Conservation (phyloP, 1,284 basidiomycete genomes). For the Boletus sp. region DNA sequence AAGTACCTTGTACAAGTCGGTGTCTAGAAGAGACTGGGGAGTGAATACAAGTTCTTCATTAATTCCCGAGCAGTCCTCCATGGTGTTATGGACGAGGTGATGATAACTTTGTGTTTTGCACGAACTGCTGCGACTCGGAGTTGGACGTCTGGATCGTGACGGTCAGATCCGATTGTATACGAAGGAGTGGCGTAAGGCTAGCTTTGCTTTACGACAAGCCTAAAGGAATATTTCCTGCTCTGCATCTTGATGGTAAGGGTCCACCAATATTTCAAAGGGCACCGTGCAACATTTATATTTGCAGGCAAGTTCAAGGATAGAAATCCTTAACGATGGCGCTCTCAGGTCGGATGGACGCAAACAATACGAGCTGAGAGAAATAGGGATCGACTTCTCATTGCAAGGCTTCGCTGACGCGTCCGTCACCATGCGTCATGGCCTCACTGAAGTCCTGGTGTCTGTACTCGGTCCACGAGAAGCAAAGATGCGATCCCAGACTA, state of each 20-base stretch:
- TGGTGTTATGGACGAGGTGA: not conserved
- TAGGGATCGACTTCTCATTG: slow-evolving; percentile 73
- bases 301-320: slow-evolving; percentile 68
- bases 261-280: not conserved
- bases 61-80: slow-evolving; percentile 19
- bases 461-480: slow-evolving; percentile 93
- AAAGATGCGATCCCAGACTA: slow-evolving; percentile 66
- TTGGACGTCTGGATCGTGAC: too few species aligned
- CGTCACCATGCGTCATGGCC: slow-evolving; percentile 81
- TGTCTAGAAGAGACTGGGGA: slow-evolving; percentile 76
- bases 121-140: not conserved
- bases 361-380: slow-evolving; percentile 85
- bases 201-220: too few species aligned
- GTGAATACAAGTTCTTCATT: slow-evolving; percentile 14
- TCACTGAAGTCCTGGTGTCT: slow-evolving; percentile 82
- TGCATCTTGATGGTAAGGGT: slow-evolving; percentile 15
- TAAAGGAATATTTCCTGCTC: too few species aligned
- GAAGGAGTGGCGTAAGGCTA: too few species aligned
- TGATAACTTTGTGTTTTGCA: too few species aligned
- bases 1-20: slow-evolving; percentile 90
- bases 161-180: too few species aligned
- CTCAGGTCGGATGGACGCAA: slow-evolving; percentile 88
- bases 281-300: not conserved
- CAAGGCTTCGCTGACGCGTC: slow-evolving; percentile 84
- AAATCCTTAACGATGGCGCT: slow-evolving; percentile 87